These are phyloP conservation scores for Fragaria nilgerrensis DNA, from an alignment of 306 rosid genomes.

Conservation along the genomic window DNA sequence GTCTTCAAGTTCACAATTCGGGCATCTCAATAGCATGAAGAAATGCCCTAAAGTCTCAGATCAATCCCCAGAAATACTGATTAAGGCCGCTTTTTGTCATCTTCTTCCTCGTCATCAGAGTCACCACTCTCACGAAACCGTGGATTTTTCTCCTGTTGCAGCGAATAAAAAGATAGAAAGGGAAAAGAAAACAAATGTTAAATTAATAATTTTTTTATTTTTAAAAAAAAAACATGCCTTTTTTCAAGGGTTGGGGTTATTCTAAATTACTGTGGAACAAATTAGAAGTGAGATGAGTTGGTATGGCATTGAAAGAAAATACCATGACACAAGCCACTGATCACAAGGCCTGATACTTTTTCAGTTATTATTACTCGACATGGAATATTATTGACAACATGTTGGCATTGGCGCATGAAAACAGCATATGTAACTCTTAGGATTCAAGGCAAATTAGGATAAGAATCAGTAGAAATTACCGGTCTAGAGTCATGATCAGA, in stretches of 20 bases:
- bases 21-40: neutral
- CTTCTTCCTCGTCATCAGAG: slow-evolving; percentile 93
- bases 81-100: slow-evolving; percentile 60
- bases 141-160: slow-evolving; percentile 87
- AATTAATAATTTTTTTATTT: neutral
- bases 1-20: slow-evolving; percentile 11
- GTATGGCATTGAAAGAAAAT: slow-evolving; percentile 3
- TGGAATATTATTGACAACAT: neutral
- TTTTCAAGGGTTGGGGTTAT: neutral
- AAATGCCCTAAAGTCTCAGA: neutral
- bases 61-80: neutral
- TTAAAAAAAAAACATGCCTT: too few species aligned
- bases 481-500: slow-evolving; percentile 79
- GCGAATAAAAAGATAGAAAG: slow-evolving; percentile 23
- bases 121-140: slow-evolving; percentile 98
- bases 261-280: neutral
- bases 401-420: slow-evolving; percentile 24
- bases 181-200: neutral
- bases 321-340: neutral
- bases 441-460: slow-evolving; percentile 15
- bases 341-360: neutral
- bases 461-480: slow-evolving; percentile 44
- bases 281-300: neutral
- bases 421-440: neutral
- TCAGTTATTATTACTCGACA: neutral